Evolutionary conservation across 2,329 filamentous ascomycete genomes (phyloP).

Genomic region (Periconia macrospinosa): DNA sequence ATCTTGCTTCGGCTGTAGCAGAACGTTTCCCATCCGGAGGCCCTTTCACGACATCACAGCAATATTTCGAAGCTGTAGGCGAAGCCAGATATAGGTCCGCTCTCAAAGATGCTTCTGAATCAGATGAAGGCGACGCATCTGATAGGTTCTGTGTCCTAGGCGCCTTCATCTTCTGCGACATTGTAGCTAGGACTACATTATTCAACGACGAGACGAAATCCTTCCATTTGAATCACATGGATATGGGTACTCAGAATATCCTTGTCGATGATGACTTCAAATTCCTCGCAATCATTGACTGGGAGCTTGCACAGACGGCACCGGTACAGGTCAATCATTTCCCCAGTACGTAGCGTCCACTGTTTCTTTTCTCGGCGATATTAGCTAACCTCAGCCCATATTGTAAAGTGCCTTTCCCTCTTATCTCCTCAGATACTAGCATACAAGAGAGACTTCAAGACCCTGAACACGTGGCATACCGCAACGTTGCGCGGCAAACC

Average conservation of each 20-base stretch:
- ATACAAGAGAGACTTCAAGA: slow-evolving; percentile 10
- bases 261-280: slow-evolving; percentile 34
- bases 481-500: neutral
- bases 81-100: slow-evolving; percentile 9
- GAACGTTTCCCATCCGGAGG: slow-evolving; percentile 9
- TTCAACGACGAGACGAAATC: slow-evolving; percentile 14
- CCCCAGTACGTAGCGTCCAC: neutral
- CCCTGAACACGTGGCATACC: neutral
- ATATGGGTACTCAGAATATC: slow-evolving; percentile 39
- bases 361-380: neutral
- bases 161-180: slow-evolving; percentile 24
- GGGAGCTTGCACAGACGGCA: slow-evolving; percentile 37
- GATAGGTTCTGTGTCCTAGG: slow-evolving; percentile 7
- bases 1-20: slow-evolving; percentile 12
- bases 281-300: slow-evolving; percentile 37
- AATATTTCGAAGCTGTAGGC: slow-evolving; percentile 25
- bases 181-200: slow-evolving; percentile 19
- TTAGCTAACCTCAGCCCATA: slow-evolving; percentile 6
- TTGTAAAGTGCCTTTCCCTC: slow-evolving; percentile 37
- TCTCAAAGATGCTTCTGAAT: slow-evolving; percentile 4
- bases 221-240: slow-evolving; percentile 37
- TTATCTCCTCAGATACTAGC: slow-evolving; percentile 15
- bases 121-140: neutral
- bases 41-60: slow-evolving; percentile 17
- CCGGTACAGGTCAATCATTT: slow-evolving; percentile 27